Percentiles rank a stretch among this genome's conserved stretches.
phyloP scores from a whole-genome alignment of 108 stramenopile genomes.

The Asterionellopsis glacialis region DNA sequence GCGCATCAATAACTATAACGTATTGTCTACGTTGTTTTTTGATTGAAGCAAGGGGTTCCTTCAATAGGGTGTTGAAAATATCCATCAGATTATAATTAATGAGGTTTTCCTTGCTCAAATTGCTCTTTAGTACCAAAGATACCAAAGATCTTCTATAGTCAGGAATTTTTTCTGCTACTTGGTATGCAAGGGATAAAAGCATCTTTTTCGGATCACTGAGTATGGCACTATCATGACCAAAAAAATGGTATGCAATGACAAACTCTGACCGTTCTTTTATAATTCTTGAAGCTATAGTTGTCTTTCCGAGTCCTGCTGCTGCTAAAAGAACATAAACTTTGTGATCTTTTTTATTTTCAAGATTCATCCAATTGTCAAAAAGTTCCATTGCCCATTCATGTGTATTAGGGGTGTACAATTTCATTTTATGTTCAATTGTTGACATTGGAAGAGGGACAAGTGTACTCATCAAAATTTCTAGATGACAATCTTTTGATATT shows the following conservation, averaged over 20 bases:
- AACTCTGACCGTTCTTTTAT: neutral
- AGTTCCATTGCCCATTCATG: neutral
- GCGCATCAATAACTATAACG: neutral
- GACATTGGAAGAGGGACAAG: too few relatives aligned
- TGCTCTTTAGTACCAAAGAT: neutral
- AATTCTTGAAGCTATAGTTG: neutral
- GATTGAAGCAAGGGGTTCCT: neutral
- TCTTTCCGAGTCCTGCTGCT: neutral
- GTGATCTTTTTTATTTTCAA: neutral
- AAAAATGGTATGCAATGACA: conserved; percentile 6
- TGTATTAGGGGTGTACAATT: neutral
- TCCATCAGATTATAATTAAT: neutral
- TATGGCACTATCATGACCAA: neutral
- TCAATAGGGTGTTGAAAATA: neutral
- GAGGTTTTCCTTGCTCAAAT: too few relatives aligned
- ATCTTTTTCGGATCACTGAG: neutral
- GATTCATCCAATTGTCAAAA: neutral
- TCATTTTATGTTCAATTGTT: too few relatives aligned
- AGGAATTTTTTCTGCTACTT: neutral
- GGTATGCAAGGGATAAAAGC: conserved; percentile 4
- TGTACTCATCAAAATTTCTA: too few relatives aligned
- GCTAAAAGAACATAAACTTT: neutral
- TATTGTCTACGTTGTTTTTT: neutral
- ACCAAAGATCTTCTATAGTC: neutral
- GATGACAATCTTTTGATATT: too few relatives aligned